phyloP scores from a whole-genome alignment of 345 rosid genomes.

The Linum trigynum region DNA sequence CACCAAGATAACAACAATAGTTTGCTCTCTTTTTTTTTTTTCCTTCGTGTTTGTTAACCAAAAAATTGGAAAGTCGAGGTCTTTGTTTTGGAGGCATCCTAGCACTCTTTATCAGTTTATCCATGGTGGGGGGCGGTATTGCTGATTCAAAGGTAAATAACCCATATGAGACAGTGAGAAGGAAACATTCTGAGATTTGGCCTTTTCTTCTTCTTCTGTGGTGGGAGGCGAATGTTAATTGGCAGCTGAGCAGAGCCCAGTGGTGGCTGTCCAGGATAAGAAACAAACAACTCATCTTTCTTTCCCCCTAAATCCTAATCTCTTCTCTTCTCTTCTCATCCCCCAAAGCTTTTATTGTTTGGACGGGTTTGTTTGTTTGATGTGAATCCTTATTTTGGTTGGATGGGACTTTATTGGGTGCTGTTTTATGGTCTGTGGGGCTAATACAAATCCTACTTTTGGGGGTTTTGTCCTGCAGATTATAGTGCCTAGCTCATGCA shows the following conservation, averaged over 20 bases:
- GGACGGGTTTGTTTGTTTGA: conserved; percentile 11
- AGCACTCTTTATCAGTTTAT: too few species aligned
- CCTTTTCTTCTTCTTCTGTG: conserved; percentile 11
- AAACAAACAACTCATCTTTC: conserved; percentile 45
- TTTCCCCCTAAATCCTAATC: background rate
- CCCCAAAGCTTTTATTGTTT: too few species aligned
- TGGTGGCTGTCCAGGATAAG: conserved; percentile 38
- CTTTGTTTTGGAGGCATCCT: too few species aligned
- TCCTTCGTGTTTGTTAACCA: too few species aligned
- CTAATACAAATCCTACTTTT: conserved; percentile 16
- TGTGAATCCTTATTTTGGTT: background rate
- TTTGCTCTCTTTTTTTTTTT: too few species aligned
- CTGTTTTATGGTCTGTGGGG: background rate
- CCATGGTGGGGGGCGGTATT: conserved; percentile 22
- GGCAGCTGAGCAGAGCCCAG: background rate
- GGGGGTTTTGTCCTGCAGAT: conserved; percentile 13
- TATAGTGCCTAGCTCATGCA: background rate
- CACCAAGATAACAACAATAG: too few species aligned
- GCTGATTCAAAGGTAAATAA: conserved; percentile 38
- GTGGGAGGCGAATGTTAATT: conserved; percentile 8
- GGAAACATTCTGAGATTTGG: conserved; percentile 40
- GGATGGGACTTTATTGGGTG: background rate
- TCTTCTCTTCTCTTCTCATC: too few species aligned
- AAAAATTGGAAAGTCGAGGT: too few species aligned
- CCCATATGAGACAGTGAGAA: conserved; percentile 8